Conservation (phyloP, 208 protist species). For the Leishmania mexicana region DNA sequence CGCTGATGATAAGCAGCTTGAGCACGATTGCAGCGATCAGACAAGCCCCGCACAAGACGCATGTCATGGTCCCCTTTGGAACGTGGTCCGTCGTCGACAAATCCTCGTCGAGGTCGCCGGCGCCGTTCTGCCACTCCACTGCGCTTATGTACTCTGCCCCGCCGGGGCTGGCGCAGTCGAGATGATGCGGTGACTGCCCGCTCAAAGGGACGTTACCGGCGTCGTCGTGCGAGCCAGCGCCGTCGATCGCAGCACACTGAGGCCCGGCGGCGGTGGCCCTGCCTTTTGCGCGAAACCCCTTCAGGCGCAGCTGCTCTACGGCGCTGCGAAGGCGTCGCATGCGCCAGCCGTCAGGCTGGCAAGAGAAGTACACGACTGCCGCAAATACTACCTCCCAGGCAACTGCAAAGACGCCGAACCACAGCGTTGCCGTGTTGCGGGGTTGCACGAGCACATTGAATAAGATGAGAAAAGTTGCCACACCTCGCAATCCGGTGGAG, state of each 20-base stretch:
- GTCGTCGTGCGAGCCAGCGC: background rate
- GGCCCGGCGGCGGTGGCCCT: background rate
- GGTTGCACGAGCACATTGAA: background rate
- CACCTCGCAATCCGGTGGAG: background rate
- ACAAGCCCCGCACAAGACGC: background rate
- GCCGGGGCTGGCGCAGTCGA: background rate
- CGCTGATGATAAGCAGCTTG: conserved; percentile 14
- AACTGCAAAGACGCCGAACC: background rate
- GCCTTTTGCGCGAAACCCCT: background rate
- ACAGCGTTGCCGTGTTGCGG: background rate
- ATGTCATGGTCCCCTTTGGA: background rate
- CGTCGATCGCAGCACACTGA: background rate
- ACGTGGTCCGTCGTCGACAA: background rate
- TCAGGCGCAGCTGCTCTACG: conserved; percentile 13
- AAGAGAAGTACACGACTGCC: conserved; percentile 9
- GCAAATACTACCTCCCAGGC: conserved; percentile 3
- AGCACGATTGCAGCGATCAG: conserved; percentile 13
- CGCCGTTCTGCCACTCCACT: background rate
- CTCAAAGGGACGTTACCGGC: background rate
- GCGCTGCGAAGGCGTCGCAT: conserved; percentile 4
- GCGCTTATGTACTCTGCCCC: background rate
- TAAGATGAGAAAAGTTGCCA: background rate
- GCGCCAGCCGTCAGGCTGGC: background rate
- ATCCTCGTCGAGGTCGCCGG: background rate
- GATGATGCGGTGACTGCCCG: background rate